Percentiles rank a stretch among this genome's conserved stretches.
Evolutionary conservation across 495 filamentous ascomycete species (phyloP).

Genomic region (Neurospora cerealis): DNA sequence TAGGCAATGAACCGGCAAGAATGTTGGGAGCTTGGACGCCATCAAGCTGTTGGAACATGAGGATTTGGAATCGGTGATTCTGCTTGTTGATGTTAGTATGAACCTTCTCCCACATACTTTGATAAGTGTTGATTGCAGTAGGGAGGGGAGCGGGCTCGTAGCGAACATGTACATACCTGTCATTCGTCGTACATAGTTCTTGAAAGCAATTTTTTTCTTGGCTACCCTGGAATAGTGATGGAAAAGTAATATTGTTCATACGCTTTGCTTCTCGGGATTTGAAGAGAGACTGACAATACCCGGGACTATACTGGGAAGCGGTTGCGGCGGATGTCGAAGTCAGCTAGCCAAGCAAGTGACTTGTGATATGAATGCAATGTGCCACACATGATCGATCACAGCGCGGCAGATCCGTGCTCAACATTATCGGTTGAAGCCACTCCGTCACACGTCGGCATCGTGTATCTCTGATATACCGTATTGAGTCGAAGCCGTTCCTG

Average conservation of each 20-base stretch:
- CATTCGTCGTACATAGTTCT: background rate
- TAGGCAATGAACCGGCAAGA: conserved; percentile 5
- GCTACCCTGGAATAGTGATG: background rate
- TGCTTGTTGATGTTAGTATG: background rate
- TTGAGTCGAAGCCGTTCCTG: background rate
- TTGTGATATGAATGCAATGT: background rate
- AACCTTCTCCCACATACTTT: background rate
- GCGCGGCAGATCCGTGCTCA: background rate
- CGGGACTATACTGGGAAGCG: background rate
- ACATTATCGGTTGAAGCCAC: background rate
- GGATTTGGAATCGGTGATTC: background rate
- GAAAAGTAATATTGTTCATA: background rate
- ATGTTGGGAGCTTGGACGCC: background rate
- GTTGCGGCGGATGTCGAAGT: background rate
- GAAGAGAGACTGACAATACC: background rate
- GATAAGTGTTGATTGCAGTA: background rate
- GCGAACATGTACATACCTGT: background rate
- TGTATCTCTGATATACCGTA: background rate
- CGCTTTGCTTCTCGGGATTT: background rate
- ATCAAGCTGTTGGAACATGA: background rate
- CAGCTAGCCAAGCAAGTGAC: background rate
- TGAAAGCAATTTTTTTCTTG: background rate
- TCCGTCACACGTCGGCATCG: background rate
- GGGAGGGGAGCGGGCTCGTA: background rate
- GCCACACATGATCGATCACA: background rate